phyloP scores from a whole-genome alignment of 2,329 filamentous ascomycete species.

The Arthrobotrys iridis region DNA sequence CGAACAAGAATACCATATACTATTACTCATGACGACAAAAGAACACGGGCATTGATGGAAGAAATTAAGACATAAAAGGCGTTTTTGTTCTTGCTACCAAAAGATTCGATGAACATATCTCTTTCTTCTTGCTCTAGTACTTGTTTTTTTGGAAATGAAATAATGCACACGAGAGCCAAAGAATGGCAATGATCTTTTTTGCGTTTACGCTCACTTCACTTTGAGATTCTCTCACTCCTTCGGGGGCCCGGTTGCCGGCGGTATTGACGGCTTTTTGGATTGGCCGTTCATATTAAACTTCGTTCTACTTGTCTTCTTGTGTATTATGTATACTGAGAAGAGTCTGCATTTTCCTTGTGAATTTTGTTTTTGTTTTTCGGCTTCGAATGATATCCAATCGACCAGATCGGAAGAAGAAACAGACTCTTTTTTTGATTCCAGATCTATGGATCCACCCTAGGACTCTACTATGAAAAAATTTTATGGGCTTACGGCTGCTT shows the following conservation, averaged over 20 bases:
- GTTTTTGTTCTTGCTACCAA: slow-evolving; percentile 26
- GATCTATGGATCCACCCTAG: too few relatives aligned
- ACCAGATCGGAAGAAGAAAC: slow-evolving; percentile 19
- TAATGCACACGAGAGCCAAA: slow-evolving; percentile 15
- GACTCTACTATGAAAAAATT: too few relatives aligned
- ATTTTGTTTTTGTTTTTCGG: neutral
- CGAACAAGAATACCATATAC: slow-evolving; percentile 1
- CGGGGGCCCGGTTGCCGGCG: neutral
- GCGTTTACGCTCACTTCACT: neutral
- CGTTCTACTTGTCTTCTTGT: neutral
- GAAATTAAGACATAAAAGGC: slow-evolving; percentile 29
- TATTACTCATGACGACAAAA: slow-evolving; percentile 1
- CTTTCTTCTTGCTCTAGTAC: neutral
- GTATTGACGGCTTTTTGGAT: neutral
- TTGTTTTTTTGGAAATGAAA: slow-evolving; percentile 3
- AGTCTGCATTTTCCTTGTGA: neutral
- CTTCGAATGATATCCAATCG: slow-evolving; percentile 42
- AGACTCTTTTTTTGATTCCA: neutral
- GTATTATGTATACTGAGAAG: slow-evolving; percentile 32
- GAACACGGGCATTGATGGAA: slow-evolving; percentile 25
- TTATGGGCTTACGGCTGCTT: neutral
- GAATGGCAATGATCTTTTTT: slow-evolving; percentile 18
- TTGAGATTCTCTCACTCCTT: neutral
- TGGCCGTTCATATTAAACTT: neutral
- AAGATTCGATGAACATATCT: slow-evolving; percentile 46